These are phyloP conservation scores for Fraxinus baroniana DNA, from an alignment of 305 asterid genomes.

Conservation along the genomic window DNA sequence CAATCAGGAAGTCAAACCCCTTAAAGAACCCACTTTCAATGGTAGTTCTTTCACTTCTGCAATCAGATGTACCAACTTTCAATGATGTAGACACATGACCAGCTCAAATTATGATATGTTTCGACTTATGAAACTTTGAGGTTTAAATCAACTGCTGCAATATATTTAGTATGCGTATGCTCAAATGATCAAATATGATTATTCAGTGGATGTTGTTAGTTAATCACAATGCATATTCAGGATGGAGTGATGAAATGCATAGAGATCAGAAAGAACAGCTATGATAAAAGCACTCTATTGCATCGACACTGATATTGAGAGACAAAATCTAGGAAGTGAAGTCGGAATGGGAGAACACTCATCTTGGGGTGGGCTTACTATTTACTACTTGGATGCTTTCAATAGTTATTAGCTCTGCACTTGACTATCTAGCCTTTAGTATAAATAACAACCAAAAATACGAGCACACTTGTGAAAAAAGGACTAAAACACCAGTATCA, in stretches of 20 bases:
- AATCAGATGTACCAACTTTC: constrained; percentile 27
- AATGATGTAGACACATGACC: background rate
- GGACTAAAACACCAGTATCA: background rate
- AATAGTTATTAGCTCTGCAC: background rate
- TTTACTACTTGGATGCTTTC: background rate
- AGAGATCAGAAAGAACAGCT: background rate
- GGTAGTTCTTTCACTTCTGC: constrained; percentile 38
- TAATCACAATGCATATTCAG: background rate
- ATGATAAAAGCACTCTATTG: background rate
- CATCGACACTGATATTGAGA: too few species aligned
- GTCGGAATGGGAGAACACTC: background rate
- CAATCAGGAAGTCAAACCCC: constrained; percentile 28
- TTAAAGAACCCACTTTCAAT: constrained; percentile 41
- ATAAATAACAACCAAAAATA: background rate
- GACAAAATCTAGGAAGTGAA: background rate
- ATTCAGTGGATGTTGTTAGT: background rate
- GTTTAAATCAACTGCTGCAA: background rate
- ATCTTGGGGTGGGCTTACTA: background rate
- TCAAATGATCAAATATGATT: background rate
- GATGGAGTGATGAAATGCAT: background rate
- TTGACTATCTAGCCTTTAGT: background rate
- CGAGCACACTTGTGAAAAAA: background rate
- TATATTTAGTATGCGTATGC: background rate
- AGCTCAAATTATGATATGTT: background rate
- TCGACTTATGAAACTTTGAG: background rate